Evolutionary conservation across 371 early-diverging fungal genomes (phyloP).

Genomic region (Saksenaea vasiformis): DNA sequence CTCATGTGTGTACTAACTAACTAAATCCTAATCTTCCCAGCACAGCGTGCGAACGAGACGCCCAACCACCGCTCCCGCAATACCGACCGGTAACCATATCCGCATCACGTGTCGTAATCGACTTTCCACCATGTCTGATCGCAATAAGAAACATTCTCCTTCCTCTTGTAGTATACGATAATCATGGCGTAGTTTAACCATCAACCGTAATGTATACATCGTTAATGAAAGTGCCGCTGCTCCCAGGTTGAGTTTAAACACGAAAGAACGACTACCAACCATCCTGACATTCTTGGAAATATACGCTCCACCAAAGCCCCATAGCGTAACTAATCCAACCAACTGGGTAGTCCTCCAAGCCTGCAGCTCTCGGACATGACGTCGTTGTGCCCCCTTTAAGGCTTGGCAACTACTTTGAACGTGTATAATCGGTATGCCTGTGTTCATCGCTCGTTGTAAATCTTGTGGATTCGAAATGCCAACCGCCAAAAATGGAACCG

Average conservation of each 20-base stretch:
- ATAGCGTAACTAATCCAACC: neutral
- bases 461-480: slow-evolving; percentile 45
- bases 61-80: neutral
- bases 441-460: slow-evolving; percentile 21
- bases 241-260: neutral
- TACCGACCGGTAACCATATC: neutral
- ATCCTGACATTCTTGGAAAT: neutral
- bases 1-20: no score
- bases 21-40: neutral
- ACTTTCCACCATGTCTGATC: slow-evolving; percentile 17
- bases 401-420: slow-evolving; percentile 33
- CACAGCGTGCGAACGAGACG: neutral
- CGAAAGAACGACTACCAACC: neutral
- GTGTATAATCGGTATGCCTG: slow-evolving; percentile 39
- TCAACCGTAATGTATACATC: slow-evolving; percentile 15
- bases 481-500: slow-evolving; percentile 26
- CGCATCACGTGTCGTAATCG: slow-evolving; percentile 5
- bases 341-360: neutral
- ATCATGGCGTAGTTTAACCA: slow-evolving; percentile 11
- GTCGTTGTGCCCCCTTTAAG: slow-evolving; percentile 27
- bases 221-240: slow-evolving; percentile 5
- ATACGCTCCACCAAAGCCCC: neutral
- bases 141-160: slow-evolving; percentile 18
- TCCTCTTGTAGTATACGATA: slow-evolving; percentile 7
- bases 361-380: slow-evolving; percentile 11